phyloP scores from a whole-genome alignment of 345 rosid genomes.

The Raphanus raphanistrum region DNA sequence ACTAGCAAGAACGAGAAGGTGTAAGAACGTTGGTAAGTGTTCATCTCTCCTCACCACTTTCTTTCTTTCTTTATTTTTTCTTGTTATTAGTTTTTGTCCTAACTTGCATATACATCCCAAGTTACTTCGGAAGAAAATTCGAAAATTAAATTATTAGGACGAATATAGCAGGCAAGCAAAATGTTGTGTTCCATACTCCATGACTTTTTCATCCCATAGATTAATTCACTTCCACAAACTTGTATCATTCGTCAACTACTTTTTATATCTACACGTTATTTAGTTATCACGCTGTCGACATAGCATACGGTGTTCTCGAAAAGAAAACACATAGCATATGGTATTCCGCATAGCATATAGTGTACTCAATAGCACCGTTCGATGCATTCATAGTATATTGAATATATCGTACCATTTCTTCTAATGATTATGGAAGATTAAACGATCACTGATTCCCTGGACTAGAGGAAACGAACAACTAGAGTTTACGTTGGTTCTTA shows the following conservation, averaged over 20 bases:
- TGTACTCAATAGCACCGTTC: no score
- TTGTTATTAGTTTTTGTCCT: no score
- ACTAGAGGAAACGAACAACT: background rate
- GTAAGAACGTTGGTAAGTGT: background rate
- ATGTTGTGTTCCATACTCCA: no score
- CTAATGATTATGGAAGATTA: background rate
- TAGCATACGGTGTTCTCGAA: background rate
- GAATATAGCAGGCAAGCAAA: no score
- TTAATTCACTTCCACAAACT: background rate
- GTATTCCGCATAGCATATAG: no score
- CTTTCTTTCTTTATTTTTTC: background rate
- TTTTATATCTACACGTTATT: background rate
- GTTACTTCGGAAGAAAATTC: no score
- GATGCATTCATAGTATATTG: no score
- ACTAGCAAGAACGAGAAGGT: background rate
- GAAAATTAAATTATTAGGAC: no score
- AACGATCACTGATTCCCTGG: background rate
- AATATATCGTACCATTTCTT: no score
- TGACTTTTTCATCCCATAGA: no score
- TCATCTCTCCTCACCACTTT: background rate
- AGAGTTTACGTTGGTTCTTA: background rate
- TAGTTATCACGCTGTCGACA: background rate
- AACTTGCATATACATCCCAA: no score
- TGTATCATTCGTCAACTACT: background rate
- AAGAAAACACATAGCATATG: no score